Evolutionary conservation across 108 stramenopile genomes (phyloP).

Genomic region (Seminavis robusta): DNA sequence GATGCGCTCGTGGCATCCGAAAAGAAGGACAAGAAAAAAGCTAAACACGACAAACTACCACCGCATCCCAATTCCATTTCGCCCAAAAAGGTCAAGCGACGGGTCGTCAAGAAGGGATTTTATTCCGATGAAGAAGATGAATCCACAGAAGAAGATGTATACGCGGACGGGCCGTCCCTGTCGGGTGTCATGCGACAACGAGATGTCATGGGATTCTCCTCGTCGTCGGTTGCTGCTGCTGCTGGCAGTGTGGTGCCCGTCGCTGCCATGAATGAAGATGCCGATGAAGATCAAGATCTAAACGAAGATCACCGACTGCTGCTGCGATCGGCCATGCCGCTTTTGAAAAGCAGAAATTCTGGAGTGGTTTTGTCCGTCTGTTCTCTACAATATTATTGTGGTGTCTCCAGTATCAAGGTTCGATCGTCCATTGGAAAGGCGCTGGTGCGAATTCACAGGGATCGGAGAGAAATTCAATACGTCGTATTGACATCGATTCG

Average conservation of each 20-base stretch:
- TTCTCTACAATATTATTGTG: constrained; percentile 91
- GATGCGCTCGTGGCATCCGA: not conserved
- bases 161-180: constrained; percentile 14
- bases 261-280: constrained; percentile 17
- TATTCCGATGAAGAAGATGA: constrained; percentile 98
- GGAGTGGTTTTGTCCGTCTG: constrained; percentile 96
- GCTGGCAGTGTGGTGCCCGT: constrained; percentile 1
- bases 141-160: constrained; percentile 79
- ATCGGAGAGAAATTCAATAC: constrained; percentile 95
- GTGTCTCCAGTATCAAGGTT: constrained; percentile 75
- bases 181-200: constrained; percentile 36
- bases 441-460: constrained; percentile 93
- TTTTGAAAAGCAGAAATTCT: constrained; percentile 92
- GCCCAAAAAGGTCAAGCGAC: constrained; percentile 54
- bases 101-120: constrained; percentile 91
- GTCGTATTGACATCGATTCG: constrained; percentile 91
- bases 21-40: not conserved
- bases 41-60: constrained; percentile 1
- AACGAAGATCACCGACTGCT: constrained; percentile 91
- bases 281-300: constrained; percentile 75
- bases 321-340: constrained; percentile 78
- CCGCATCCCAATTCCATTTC: constrained; percentile 1
- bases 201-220: constrained; percentile 10
- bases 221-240: no score
- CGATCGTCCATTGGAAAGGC: constrained; percentile 89